Base-by-base conservation (phyloP, 2,329 filamentous ascomycete species). In the Colletotrichum sp. region DNA sequence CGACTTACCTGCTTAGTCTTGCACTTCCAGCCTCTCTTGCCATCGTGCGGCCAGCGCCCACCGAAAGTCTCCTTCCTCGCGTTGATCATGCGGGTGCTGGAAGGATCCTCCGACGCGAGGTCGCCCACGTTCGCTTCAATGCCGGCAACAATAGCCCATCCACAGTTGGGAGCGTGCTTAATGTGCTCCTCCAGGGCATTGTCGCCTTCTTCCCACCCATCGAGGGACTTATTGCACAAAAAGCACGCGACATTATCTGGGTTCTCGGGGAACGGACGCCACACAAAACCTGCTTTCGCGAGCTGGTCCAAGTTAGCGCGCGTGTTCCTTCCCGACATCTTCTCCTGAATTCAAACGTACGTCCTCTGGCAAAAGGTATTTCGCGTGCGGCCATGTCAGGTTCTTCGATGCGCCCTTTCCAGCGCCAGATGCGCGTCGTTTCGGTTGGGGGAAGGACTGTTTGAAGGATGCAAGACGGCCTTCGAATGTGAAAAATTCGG, bases 221-320 rank as follows among this genome's bases (percentile, higher is more conserved):
- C 96, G 15, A 99, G 90, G 71, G 93, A 92, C 83, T 95, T 94
- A 77, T 92, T 88, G 86, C 97, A 99, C 49, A 96, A 89, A 84
- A 98, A 99, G 84, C 97, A 99, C 79, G 92, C 91, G 64, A 95
- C 95, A 84, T 99, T 99, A 84, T 99, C 97, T 49, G 93, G 93
- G 81, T 93, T 95, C 63, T 92, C 90, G 68, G 91, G 89, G 16
- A 91, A 92, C 3, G 97, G 96, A 77, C 93, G 91, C 86, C 95
- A 99, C 86, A 94, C 97, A 87, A 99, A 98, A 49, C 97, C 97
- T 72, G 97, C 96, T 81, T 92, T 92, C 6, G 97, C 96, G 80
- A 99, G 93, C 94, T 98, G 82, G 60, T 64, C 15, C 52, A 67
- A 62, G 66, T 36, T 59, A 75, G 76, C 39, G 75, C 70, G 52